Evolutionary conservation across 306 rosid species (phyloP).

Genomic region (Trifolium dubium): DNA sequence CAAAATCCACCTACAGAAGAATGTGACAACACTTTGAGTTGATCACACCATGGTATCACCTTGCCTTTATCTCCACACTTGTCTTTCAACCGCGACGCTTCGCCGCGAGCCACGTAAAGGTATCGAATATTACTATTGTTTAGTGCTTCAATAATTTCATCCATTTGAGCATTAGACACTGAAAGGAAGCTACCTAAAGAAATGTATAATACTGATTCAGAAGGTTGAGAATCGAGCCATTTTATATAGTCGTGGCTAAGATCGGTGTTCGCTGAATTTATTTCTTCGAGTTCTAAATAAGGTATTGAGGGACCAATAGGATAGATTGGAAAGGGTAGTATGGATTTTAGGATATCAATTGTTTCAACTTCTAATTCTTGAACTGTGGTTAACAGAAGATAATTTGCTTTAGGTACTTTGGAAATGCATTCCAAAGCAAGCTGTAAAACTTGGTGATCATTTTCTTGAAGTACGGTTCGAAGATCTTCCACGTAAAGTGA

Average conservation of each 20-base stretch:
- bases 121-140: slow-evolving; percentile 37
- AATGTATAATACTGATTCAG: slow-evolving; percentile 60
- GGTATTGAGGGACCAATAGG: slow-evolving; percentile 64
- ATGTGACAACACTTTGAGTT: slow-evolving; percentile 59
- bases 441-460: slow-evolving; percentile 40
- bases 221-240: slow-evolving; percentile 65
- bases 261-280: not conserved
- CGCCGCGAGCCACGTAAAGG: slow-evolving; percentile 62
- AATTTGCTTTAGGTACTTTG: slow-evolving; percentile 45
- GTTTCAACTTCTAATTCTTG: slow-evolving; percentile 54
- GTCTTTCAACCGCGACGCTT: slow-evolving; percentile 44
- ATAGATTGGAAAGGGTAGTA: slow-evolving; percentile 50
- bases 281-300: slow-evolving; percentile 40
- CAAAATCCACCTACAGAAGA: slow-evolving; percentile 54
- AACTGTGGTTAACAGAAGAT: slow-evolving; percentile 53
- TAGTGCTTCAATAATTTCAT: slow-evolving; percentile 52
- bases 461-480: slow-evolving; percentile 38
- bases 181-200: slow-evolving; percentile 65
- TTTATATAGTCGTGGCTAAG: slow-evolving; percentile 41
- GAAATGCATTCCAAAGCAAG: slow-evolving; percentile 45
- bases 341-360: slow-evolving; percentile 44
- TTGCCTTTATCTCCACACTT: slow-evolving; percentile 52
- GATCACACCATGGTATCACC: slow-evolving; percentile 67
- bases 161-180: slow-evolving; percentile 54
- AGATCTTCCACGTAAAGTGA: slow-evolving; percentile 45